Base-by-base conservation (phyloP, 345 rosid species). In the Eutrema yunnanense region DNA sequence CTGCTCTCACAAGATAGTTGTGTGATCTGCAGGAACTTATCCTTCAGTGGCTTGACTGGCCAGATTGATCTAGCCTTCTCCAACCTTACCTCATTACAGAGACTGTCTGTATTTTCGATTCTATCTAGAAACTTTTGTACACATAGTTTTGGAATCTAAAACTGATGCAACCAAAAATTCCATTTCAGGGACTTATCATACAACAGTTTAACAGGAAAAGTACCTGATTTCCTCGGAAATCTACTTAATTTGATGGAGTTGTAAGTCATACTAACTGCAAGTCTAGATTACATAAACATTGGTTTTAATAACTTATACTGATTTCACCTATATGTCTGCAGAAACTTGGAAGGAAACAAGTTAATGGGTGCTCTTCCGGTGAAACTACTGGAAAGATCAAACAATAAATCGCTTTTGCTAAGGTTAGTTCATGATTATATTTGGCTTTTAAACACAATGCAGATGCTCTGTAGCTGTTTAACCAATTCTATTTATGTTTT, bases 111-210 rank as follows among this genome's bases (percentile, higher is more conserved):
- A 37, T 13, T 52, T 57, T 11, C 6, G 4, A n/a, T 3, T 19
- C 19, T 38, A 29, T 62, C 10, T 5, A 0, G 2, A 26, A 16
- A 2, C 36, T 40, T 22, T 41, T 13, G 53, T 44, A 16, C 40
- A 33, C 43, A 19, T 0, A 44, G 5, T 22, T 43, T 2, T 57
- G 13, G 0, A 6, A 48, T 16, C 27, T 47, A 1, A 2, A 60
- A 13, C 50, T 14, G 37, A 14, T 6, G 13, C 4, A 34, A 46
- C 16, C n/a, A 33, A 9, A 32, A 8, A 2, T 11, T 43, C 38
- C 43, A 9, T 38, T 22, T 5, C 81, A 87, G 93, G 78, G 89
- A 85, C 60, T 79, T 85, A 9, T 87, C 90, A 1, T 69, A 74
- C 63, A 86, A 83, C 52, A 76, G 40, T 53, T 69, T 88, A 58